A percentile compares a stretch with the other conserved stretches of the same genome.
These are phyloP conservation scores for Vitis rupestris DNA, from an alignment of 164 flowering plant species.

Conservation along the genomic window DNA sequence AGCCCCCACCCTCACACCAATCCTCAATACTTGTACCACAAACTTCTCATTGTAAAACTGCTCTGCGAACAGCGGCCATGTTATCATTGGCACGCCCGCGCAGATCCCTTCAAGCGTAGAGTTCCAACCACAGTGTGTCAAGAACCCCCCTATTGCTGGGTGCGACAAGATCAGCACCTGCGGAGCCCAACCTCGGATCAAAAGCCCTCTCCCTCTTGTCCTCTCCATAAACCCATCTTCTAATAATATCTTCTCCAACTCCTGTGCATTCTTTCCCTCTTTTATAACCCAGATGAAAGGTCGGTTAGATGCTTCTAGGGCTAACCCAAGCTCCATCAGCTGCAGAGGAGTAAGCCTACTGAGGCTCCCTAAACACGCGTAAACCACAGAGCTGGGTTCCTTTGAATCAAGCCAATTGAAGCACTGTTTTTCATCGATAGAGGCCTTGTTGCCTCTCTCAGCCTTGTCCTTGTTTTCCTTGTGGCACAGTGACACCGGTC, in stretches of 20 bases:
- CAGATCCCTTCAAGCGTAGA: conserved; percentile 42
- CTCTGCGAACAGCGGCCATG: conserved; percentile 57
- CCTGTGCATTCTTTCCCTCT: neutral
- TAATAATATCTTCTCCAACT: conserved; percentile 25
- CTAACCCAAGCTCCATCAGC: conserved; percentile 47
- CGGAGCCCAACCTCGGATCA: conserved; percentile 46
- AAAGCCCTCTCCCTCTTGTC: conserved; percentile 20
- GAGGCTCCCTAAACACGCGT: conserved; percentile 53
- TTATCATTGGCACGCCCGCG: conserved; percentile 45
- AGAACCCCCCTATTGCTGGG: conserved; percentile 36
- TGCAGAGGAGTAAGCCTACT: conserved; percentile 24
- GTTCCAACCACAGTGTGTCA: conserved; percentile 63
- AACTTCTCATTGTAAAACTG: conserved; percentile 52
- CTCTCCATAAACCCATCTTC: conserved; percentile 29
- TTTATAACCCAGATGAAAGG: conserved; percentile 55
- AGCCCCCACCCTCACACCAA: conserved; percentile 32
- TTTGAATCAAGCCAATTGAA: conserved; percentile 44
- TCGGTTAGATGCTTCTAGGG: conserved; percentile 41
- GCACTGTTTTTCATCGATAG: conserved; percentile 28
- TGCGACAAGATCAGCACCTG: conserved; percentile 41
- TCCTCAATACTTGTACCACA: conserved; percentile 27
- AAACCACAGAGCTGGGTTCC: conserved; percentile 39
- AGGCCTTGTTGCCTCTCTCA: conserved; percentile 33
- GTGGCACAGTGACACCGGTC: conserved; percentile 37
- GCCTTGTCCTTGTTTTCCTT: conserved; percentile 25